Conservation (phyloP, 345 rosid species). For the Syzygium oleosum region DNA sequence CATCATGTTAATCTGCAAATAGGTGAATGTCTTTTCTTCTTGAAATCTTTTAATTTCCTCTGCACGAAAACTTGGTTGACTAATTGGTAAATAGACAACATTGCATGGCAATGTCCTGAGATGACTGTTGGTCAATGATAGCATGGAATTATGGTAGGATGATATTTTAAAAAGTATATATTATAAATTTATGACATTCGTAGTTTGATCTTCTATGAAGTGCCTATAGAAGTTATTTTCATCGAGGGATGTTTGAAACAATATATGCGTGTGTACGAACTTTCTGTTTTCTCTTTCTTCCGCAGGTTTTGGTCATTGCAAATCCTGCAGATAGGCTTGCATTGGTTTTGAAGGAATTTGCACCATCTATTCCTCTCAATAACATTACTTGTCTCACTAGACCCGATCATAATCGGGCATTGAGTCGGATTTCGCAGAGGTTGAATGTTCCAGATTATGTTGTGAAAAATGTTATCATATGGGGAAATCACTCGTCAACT, state of each 20-base stretch:
- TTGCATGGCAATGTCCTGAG: background rate
- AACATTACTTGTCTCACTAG: background rate
- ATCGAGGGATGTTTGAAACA: background rate
- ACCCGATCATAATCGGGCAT: background rate
- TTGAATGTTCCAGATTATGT: background rate
- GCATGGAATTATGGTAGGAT: too few species aligned
- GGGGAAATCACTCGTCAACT: background rate
- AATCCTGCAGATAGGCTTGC: conserved; percentile 97
- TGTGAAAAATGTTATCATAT: background rate
- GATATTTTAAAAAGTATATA: too few species aligned
- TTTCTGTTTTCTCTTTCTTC: background rate
- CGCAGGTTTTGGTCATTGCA: conserved; percentile 91
- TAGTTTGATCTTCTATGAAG: background rate
- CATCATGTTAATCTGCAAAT: too few species aligned
- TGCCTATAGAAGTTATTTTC: background rate
- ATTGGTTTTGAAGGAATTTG: conserved; percentile 79
- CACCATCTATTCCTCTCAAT: background rate
- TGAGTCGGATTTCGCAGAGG: background rate
- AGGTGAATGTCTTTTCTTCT: too few species aligned
- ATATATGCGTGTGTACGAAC: background rate
- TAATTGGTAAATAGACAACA: too few species aligned
- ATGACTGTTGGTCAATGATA: background rate
- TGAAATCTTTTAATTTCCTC: too few species aligned
- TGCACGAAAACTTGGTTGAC: too few species aligned
- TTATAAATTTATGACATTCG: too few species aligned